phyloP scores from a whole-genome alignment of 2,329 filamentous ascomycete species.

The Hymenoscyphus fraxineus region DNA sequence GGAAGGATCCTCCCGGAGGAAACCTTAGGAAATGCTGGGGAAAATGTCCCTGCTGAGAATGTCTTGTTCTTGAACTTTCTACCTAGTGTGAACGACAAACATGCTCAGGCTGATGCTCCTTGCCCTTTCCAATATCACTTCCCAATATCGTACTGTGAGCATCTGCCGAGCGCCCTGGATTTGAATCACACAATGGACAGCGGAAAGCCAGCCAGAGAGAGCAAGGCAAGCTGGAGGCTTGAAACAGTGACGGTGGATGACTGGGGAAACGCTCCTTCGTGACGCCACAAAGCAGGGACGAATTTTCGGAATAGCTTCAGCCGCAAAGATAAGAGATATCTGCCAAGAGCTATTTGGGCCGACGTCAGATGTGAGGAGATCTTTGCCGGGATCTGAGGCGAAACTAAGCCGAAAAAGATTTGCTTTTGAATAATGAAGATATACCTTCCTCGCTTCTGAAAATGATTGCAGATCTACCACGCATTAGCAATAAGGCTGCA shows the following conservation, averaged over 20 bases:
- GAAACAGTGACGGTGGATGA: not conserved
- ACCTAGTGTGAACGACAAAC: not conserved
- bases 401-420: not conserved
- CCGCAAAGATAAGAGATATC: not conserved
- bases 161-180: not conserved
- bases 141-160: not conserved
- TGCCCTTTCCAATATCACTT: not conserved
- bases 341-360: not conserved
- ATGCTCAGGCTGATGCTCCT: no score
- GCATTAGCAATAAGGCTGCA: conserved; percentile 1
- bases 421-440: not conserved
- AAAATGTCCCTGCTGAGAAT: not conserved
- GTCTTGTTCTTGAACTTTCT: not conserved
- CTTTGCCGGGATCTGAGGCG: not conserved
- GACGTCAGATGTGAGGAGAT: not conserved
- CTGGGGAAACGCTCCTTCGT: not conserved
- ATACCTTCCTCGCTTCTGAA: no score
- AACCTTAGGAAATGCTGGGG: conserved; percentile 1
- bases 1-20: not conserved
- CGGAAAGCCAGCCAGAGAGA: not conserved
- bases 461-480: not conserved
- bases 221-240: not conserved
- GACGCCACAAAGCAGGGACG: not conserved
- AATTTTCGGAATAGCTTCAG: not conserved
- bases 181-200: not conserved